Evolutionary conservation across 2,329 filamentous ascomycete species (phyloP).

Genomic region (Coniella vitis): DNA sequence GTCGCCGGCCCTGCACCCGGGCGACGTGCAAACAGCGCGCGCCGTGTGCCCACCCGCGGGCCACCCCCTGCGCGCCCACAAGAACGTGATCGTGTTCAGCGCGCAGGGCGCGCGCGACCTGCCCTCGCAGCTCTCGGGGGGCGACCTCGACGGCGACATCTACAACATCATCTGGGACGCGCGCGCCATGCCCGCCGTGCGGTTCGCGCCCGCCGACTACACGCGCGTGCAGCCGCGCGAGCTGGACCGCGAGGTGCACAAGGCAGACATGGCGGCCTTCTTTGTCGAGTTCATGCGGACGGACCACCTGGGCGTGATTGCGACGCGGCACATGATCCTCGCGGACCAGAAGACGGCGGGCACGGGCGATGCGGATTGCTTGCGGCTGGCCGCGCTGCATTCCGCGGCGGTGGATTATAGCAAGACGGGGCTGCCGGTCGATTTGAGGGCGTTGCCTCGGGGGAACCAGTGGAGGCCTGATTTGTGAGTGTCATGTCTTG

Average conservation of each 20-base stretch:
- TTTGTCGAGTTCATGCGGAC: slow-evolving; percentile 72
- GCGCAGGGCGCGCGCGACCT: slow-evolving; percentile 64
- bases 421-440: slow-evolving; percentile 61
- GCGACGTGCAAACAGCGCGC: slow-evolving; percentile 63
- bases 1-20: slow-evolving; percentile 75
- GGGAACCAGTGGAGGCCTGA: slow-evolving; percentile 40
- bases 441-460: slow-evolving; percentile 36
- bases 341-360: slow-evolving; percentile 51
- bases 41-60: slow-evolving; percentile 53
- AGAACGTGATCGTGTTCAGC: slow-evolving; percentile 76
- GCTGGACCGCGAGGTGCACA: slow-evolving; percentile 53
- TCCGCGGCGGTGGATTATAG: slow-evolving; percentile 71
- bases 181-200: slow-evolving; percentile 33
- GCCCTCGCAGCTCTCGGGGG: slow-evolving; percentile 71
- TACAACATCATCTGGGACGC: slow-evolving; percentile 74
- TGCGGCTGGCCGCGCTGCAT: slow-evolving; percentile 53
- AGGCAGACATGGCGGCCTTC: slow-evolving; percentile 67
- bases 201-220: slow-evolving; percentile 63
- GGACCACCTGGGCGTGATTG: slow-evolving; percentile 60
- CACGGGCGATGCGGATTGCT: slow-evolving; percentile 44
- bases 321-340: slow-evolving; percentile 55
- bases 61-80: slow-evolving; percentile 55
- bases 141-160: slow-evolving; percentile 77
- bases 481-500: too few species aligned
- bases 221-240: slow-evolving; percentile 47